Evolutionary conservation across 2,329 filamentous ascomycete genomes (phyloP).

Genomic region (Mollisiaceae sp.): DNA sequence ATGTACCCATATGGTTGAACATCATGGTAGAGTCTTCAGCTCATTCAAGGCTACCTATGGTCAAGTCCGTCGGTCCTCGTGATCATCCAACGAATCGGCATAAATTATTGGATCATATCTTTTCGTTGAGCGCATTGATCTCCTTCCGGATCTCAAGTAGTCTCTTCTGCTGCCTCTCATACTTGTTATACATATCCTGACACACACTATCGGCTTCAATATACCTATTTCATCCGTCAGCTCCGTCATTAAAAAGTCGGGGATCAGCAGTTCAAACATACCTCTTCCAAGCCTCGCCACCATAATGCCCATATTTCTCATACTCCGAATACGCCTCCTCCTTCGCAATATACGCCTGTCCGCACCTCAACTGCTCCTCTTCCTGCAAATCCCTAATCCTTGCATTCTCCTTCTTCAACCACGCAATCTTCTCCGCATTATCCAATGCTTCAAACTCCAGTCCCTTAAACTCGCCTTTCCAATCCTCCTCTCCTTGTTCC

Average conservation of each 20-base stretch:
- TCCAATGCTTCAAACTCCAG: conserved; percentile 23
- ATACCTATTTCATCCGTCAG: conserved; percentile 21
- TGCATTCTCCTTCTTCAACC: conserved; percentile 42
- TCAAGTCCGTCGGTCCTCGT: too few relatives aligned
- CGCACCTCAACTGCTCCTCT: conserved; percentile 24
- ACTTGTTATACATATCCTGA: conserved; percentile 24
- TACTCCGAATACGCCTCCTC: conserved; percentile 29
- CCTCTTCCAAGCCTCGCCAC: conserved; percentile 27
- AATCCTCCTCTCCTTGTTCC: conserved; percentile 23
- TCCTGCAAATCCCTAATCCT: conserved; percentile 42
- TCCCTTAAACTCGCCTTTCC: conserved; percentile 39
- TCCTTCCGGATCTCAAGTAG: conserved; percentile 19
- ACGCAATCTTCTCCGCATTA: conserved; percentile 24
- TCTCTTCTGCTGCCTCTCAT: conserved; percentile 23
- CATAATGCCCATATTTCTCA: conserved; percentile 28
- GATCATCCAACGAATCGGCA: too few relatives aligned
- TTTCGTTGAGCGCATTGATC: conserved; percentile 13
- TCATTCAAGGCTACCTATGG: too few relatives aligned
- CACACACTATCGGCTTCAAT: conserved; percentile 23
- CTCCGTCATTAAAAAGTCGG: background rate
- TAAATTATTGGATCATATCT: conserved; percentile 5
- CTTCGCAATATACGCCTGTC: conserved; percentile 29
- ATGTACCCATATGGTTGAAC: too few relatives aligned
- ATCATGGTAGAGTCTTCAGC: too few relatives aligned
- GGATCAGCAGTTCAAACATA: conserved; percentile 5